Evolutionary conservation across 2,329 filamentous ascomycete species (phyloP), one percentile per base, ranked within the genome.

Genomic region (Colletotrichum cereale): DNA sequence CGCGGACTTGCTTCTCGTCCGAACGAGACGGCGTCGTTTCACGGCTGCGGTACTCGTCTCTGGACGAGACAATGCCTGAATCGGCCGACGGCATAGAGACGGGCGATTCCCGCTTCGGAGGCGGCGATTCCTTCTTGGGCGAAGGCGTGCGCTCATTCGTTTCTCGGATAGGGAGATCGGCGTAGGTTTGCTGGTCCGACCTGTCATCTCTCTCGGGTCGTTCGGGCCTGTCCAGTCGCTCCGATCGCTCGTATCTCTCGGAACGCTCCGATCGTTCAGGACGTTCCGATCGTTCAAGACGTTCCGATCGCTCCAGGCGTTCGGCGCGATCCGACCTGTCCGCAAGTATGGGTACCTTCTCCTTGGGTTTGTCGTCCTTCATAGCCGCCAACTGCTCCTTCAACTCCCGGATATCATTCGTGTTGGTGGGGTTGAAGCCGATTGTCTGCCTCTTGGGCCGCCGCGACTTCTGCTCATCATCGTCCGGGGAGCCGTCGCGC

Each of bases 1-100:
- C 84, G n/a, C 89, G 87, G n/a, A 89, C 84, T 73, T 86, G 84
- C 74, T 84, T 87, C 63, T 85, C 84, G 18, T 86, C 83, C 5
- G 76, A 69, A 3, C 75, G 70, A 3, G 80, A 68, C 16, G 77
- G 72, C 1, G 76, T 79, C 5, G 80, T 60, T 29, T 87, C 85
- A 48, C 85, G 85, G 29, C 85, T 83, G 40, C 85, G 80, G 31
- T 77, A 77, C 29, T 84, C 82, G 16, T 80, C 78, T 47, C 73
- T 77, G 50, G 75, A 68, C 34, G 72, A 72, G 34, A 24, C 61
- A 4, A 62, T 42, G 18, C 47, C 55, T 6, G 70, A 50, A 6
- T 73, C 67, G 53, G n/a, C 62, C 18, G 67, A 55, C 11, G 67
- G 67, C n/a, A 73, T 42, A 11, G 69, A 55, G 14, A 71, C 61